These are phyloP conservation scores for Tetradesmus obliquus DNA, from an alignment of 139 green algal genomes.

Conservation along the genomic window DNA sequence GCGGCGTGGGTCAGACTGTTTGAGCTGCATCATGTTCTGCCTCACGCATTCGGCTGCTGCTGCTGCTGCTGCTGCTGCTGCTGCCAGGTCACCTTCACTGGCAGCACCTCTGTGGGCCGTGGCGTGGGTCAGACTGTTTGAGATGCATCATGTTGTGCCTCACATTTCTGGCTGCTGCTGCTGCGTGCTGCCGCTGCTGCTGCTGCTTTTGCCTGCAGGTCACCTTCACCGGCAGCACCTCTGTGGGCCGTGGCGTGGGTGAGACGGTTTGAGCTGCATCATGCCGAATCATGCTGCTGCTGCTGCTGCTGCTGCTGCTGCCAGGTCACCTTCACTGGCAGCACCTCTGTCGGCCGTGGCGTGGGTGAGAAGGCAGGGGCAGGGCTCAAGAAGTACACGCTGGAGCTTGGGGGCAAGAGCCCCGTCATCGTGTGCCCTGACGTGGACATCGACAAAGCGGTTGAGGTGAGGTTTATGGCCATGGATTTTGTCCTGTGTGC, in stretches of 20 bases:
- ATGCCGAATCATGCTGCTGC: background rate
- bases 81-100: constrained; percentile 81
- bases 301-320: background rate
- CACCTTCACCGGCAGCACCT: constrained; percentile 85
- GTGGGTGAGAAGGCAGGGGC: constrained; percentile 59
- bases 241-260: constrained; percentile 71
- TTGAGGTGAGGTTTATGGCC: constrained; percentile 47
- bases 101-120: constrained; percentile 78
- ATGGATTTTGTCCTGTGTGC: background rate
- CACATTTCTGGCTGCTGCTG: no score
- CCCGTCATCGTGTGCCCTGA: constrained; percentile 76
- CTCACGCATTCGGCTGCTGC: background rate
- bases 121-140: constrained; percentile 51
- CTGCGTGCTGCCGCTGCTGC: no score
- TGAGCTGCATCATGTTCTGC: constrained; percentile 28
- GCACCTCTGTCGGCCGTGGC: constrained; percentile 76
- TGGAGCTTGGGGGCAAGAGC: constrained; percentile 86
- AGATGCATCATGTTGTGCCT: background rate
- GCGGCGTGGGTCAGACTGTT: constrained; percentile 58
- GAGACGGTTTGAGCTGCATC: constrained; percentile 48
- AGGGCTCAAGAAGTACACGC: constrained; percentile 65
- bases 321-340: constrained; percentile 84
- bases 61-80: background rate
- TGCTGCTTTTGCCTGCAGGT: constrained; percentile 52
- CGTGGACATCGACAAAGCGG: constrained; percentile 64